Conservation (phyloP, 768 basidiomycete species). For the Suillus tomentosus region DNA sequence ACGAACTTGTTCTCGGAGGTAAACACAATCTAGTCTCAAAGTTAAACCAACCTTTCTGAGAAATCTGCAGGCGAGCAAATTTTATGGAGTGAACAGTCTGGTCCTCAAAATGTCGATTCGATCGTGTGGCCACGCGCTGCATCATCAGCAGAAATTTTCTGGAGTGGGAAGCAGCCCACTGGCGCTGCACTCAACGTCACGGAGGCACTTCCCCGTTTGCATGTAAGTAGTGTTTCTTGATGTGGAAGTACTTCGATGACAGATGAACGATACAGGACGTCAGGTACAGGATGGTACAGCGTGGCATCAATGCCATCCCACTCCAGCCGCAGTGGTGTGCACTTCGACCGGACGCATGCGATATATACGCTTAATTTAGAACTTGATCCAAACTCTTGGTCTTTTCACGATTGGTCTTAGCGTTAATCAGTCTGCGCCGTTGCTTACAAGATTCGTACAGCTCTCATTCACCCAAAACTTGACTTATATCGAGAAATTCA, state of each 20-base stretch:
- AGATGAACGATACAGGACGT: conserved; percentile 25
- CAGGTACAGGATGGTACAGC: conserved; percentile 57
- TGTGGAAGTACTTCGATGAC: not conserved
- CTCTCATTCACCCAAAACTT: not conserved
- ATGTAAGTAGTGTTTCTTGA: conserved; percentile 39
- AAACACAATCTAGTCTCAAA: conserved; percentile 19
- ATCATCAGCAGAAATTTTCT: conserved; percentile 74
- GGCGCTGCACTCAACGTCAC: conserved; percentile 37
- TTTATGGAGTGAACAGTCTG: conserved; percentile 76
- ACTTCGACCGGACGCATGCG: conserved; percentile 58
- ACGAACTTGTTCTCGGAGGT: conserved; percentile 69
- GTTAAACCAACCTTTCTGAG: not conserved
- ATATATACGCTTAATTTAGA: conserved; percentile 36
- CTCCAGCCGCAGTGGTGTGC: conserved; percentile 78
- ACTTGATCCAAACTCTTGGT: not conserved
- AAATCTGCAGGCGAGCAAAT: conserved; percentile 53
- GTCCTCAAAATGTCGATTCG: conserved; percentile 66
- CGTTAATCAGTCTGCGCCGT: not conserved
- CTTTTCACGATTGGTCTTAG: not conserved
- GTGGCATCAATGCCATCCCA: conserved; percentile 60
- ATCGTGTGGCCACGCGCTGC: conserved; percentile 76
- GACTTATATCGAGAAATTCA: not conserved
- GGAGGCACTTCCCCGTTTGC: conserved; percentile 62
- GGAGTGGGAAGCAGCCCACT: conserved; percentile 52
- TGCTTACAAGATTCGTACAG: not conserved